Evolutionary conservation across 345 rosid genomes (phyloP).

Genomic region (Euclidium syriacum): DNA sequence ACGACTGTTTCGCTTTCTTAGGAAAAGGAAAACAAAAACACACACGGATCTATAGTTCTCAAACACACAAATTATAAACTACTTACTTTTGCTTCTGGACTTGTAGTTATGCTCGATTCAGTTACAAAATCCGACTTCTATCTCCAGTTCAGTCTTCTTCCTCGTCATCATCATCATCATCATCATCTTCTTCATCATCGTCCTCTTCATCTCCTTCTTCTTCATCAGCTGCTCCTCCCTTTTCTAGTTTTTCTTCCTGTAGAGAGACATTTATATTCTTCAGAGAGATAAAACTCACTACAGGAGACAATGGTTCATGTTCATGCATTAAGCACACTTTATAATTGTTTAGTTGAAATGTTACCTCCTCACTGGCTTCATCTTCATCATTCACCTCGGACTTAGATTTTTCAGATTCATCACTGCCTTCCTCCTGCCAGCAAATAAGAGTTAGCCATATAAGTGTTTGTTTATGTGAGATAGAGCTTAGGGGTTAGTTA

Average conservation of each 20-base stretch:
- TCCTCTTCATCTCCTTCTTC: constrained; percentile 4
- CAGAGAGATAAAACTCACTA: neutral
- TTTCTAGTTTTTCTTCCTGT: constrained; percentile 28
- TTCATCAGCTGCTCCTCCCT: constrained; percentile 17
- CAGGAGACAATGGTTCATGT: neutral
- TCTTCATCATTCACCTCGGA: constrained; percentile 70
- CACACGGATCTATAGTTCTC: constrained; percentile 9
- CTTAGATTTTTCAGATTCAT: constrained; percentile 56
- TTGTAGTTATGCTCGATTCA: constrained; percentile 2
- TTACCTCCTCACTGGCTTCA: constrained; percentile 52
- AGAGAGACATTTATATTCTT: neutral
- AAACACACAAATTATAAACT: constrained; percentile 19
- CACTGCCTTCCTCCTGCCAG: constrained; percentile 49
- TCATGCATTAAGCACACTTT: neutral
- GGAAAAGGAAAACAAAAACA: neutral
- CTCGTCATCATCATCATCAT: constrained; percentile 15
- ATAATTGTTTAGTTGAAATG: neutral
- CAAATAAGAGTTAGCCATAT: neutral
- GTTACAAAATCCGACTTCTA: constrained; percentile 2
- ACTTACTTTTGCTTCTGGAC: constrained; percentile 17
- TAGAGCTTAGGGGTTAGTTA: constrained; percentile 29
- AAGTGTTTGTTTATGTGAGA: neutral
- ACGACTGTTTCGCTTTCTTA: constrained; percentile 19
- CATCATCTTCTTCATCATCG: neutral
- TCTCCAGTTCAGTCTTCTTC: constrained; percentile 21